phyloP scores from a whole-genome alignment of 371 early-diverging fungal genomes.

The Mucor lusitanicus region DNA sequence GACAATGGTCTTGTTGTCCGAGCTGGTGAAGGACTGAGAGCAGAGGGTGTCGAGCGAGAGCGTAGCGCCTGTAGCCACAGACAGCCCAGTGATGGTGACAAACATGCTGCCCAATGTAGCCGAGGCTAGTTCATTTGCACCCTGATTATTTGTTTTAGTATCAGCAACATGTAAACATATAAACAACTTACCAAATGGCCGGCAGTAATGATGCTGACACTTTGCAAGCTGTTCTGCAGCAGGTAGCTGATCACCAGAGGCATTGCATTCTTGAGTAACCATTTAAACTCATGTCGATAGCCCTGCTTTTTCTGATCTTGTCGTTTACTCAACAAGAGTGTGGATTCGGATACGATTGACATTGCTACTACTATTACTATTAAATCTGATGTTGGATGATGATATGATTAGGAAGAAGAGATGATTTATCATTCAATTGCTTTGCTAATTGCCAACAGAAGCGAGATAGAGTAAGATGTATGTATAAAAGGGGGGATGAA shows the following conservation, averaged over 20 bases:
- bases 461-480: not conserved
- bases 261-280: conserved; percentile 51
- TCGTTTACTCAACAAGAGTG: conserved; percentile 5
- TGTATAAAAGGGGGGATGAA: not conserved
- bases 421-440: conserved; percentile 8
- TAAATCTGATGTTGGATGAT: not conserved
- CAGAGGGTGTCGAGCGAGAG: conserved; percentile 89
- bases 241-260: conserved; percentile 61
- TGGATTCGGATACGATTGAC: conserved; percentile 8
- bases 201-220: conserved; percentile 57
- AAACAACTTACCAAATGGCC: conserved; percentile 50
- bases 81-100: conserved; percentile 82
- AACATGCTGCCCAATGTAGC: conserved; percentile 78
- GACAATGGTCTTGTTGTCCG: conserved; percentile 63
- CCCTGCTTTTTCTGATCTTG: conserved; percentile 8
- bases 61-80: conserved; percentile 75
- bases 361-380: conserved; percentile 2
- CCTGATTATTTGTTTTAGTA: conserved; percentile 27
- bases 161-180: not conserved
- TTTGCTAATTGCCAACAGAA: not conserved
- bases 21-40: conserved; percentile 79
- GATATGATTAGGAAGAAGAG: not conserved
- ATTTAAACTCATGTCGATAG: conserved; percentile 31
- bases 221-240: conserved; percentile 63
- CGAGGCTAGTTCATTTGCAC: conserved; percentile 76